A percentile compares a stretch with the other conserved stretches of the same genome.
phyloP scores from a whole-genome alignment of 305 asterid genomes.

The Vinca major region DNA sequence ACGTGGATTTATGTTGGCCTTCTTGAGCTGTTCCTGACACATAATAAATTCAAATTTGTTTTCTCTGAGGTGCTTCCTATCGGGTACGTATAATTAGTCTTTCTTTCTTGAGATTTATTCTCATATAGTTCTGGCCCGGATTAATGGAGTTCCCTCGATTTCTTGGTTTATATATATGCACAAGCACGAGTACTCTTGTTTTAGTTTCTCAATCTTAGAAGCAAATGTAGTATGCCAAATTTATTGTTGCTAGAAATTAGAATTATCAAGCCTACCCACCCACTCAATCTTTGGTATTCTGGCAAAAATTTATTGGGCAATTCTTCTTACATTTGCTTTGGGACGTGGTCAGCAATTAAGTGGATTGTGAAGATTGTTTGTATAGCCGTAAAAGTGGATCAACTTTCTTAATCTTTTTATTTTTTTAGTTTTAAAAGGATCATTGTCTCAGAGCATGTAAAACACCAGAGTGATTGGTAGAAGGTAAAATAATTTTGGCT shows the following conservation, averaged over 20 bases:
- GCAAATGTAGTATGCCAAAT: background rate
- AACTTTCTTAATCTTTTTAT: background rate
- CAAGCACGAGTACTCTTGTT: too few species aligned
- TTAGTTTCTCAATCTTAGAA: background rate
- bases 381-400: background rate
- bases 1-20: conserved; percentile 79
- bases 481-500: background rate
- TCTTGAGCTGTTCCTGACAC: conserved; percentile 47
- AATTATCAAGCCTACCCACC: background rate
- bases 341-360: background rate
- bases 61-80: conserved; percentile 64
- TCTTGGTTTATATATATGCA: background rate
- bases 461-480: background rate
- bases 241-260: background rate
- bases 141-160: background rate
- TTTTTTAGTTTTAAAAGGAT: too few species aligned
- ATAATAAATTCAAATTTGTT: conserved; percentile 43
- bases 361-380: background rate
- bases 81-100: conserved; percentile 48
- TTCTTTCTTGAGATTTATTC: background rate
- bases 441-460: background rate
- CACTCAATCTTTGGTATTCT: background rate
- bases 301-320: background rate
- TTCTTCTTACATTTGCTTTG: background rate
- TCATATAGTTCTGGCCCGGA: background rate